phyloP scores from a whole-genome alignment of 495 filamentous ascomycete species.

The Trichoderma gamsii region DNA sequence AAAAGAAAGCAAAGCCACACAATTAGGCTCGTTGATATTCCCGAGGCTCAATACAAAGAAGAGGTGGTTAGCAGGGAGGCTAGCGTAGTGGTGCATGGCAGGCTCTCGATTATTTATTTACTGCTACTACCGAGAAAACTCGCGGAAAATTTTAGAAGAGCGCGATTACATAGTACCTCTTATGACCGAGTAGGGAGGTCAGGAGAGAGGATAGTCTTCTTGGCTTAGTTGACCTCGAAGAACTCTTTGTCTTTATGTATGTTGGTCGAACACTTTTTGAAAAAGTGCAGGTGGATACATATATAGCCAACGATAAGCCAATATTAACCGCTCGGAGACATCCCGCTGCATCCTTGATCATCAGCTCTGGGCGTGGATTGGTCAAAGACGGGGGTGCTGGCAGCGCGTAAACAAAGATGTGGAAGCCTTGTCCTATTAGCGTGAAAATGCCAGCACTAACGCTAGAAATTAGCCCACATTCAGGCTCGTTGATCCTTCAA shows the following conservation, averaged over 20 bases:
- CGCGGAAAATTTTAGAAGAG: neutral
- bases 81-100: neutral
- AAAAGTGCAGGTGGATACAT: neutral
- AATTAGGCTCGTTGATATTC: no score
- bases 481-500: no score
- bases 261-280: neutral
- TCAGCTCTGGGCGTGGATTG: neutral
- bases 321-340: constrained; percentile 1
- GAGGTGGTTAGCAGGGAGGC: neutral
- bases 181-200: neutral
- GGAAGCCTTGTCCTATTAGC: neutral
- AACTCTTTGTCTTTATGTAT: neutral
- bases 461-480: no score
- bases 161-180: neutral
- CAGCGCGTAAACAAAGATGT: neutral
- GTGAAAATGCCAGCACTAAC: neutral
- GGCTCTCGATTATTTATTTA: neutral
- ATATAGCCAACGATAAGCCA: neutral
- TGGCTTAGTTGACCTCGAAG: neutral
- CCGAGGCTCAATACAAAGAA: no score
- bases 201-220: neutral
- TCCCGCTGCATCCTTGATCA: neutral
- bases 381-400: neutral
- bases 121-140: neutral
- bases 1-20: no score